Conservation (phyloP, 2,329 filamentous ascomycete genomes). For the Fusarium compactum region DNA sequence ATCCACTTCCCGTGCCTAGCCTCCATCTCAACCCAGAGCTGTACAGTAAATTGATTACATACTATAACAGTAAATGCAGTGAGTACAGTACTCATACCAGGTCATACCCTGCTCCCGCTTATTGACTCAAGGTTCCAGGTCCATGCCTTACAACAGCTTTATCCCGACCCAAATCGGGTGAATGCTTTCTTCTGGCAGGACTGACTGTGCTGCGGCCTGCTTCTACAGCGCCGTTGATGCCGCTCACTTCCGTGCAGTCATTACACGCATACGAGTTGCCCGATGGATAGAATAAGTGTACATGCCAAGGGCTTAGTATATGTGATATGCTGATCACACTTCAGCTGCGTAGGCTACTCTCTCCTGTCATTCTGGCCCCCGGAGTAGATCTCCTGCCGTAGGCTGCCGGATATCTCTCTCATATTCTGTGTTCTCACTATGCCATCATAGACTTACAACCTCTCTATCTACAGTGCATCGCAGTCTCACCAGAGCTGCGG, state of each 20-base stretch:
- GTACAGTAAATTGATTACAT: background rate
- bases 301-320: constrained; percentile 16
- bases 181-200: background rate
- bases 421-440: background rate
- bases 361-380: background rate
- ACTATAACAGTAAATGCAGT: background rate
- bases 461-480: background rate
- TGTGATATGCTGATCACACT: constrained; percentile 1
- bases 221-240: constrained; percentile 9
- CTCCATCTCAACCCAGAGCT: constrained; percentile 8
- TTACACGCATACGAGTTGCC: constrained; percentile 1
- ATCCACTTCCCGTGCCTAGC: constrained; percentile 41
- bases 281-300: background rate
- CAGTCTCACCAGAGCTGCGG: constrained; percentile 35
- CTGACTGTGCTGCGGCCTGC: constrained; percentile 4
- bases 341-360: background rate
- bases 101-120: constrained; percentile 21
- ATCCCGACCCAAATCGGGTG: background rate
- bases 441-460: constrained; percentile 37
- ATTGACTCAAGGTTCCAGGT: constrained; percentile 1
- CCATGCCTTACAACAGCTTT: background rate
- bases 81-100: background rate
- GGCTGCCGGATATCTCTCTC: constrained; percentile 19
- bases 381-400: constrained; percentile 8
- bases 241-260: background rate